These are phyloP conservation scores for Xylaria flabelliformis DNA, from an alignment of 495 filamentous ascomycete genomes.

Conservation along the genomic window DNA sequence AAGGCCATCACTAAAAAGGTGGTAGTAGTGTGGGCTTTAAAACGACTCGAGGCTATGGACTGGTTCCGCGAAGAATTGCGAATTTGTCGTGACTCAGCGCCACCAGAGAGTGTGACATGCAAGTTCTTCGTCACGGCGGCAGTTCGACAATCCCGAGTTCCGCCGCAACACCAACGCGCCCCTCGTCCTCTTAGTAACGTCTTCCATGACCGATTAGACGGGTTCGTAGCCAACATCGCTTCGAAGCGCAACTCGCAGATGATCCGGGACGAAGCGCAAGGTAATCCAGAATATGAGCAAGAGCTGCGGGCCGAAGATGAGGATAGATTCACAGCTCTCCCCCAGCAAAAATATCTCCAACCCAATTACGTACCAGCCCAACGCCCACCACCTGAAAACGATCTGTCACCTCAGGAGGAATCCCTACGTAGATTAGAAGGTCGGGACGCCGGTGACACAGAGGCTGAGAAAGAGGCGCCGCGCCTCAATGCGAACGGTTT, in stretches of 20 bases:
- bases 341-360: constrained; percentile 64
- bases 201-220: constrained; percentile 84
- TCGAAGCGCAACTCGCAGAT: constrained; percentile 81
- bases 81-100: constrained; percentile 84
- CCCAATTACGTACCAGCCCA: constrained; percentile 54
- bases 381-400: constrained; percentile 46
- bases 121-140: constrained; percentile 90
- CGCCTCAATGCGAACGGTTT: constrained; percentile 30
- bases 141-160: constrained; percentile 57
- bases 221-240: constrained; percentile 78
- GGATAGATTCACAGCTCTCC: constrained; percentile 83
- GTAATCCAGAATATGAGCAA: constrained; percentile 77
- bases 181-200: constrained; percentile 67
- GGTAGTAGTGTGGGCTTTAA: constrained; percentile 89
- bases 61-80: constrained; percentile 97
- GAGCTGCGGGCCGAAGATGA: constrained; percentile 86
- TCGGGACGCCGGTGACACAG: constrained; percentile 37
- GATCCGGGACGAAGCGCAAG: constrained; percentile 79
- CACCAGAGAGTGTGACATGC: constrained; percentile 83
- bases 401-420: constrained; percentile 47
- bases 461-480: constrained; percentile 27
- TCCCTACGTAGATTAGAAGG: constrained; percentile 54
- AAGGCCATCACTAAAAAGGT: constrained; percentile 92
- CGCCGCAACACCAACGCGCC: constrained; percentile 53
- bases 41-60: constrained; percentile 89